Base-by-base conservation (phyloP, 75 land plant genomes). In the Chamaecyparis obtusa region DNA sequence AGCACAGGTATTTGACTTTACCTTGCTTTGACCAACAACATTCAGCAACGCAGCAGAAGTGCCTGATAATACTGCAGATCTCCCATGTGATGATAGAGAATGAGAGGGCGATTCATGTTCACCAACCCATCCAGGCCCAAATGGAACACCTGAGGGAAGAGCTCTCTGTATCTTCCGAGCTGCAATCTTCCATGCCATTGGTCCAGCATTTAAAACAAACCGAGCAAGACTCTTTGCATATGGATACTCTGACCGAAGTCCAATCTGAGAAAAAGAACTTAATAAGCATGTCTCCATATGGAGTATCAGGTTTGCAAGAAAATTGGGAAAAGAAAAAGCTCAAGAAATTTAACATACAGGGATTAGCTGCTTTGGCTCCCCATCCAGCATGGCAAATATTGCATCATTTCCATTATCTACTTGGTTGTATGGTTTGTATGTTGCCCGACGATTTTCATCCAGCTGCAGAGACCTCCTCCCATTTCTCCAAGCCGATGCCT, bases 361-460 rank as follows among this genome's bases (percentile, higher is more conserved):
- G 71, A 95, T 86, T 24, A 97, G 90, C 85, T 93, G 93, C 86
- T 89, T 93, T 30, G 46, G 83, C 83, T 94, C 97, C 21, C 90
- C 89, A 89, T 94, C 94, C 83, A 93, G 86, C 8, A 90, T 90
- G 37, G 92, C 17, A 83, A 90, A 88, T 77, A 93, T 86, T 76
- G 93, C 90, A 7, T 93, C 95, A 35, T 89, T 86, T 88, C 89
- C 88, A 56, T 84, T 86, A 10, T 84, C 85, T 27, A 92, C 93
- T 83, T 88, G 91, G 87, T 72, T 89, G 27, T 90, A 89, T 84
- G 85, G 87, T 77, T 86, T 91, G 85, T 97, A 97, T 33, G 96
- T 92, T 79, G 88, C 86, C 39, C 97, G 92, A 33, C 96, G 96
- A 84, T 95, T 92, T 60, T 97, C 99, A 75, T 97, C 99, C n/a